Conservation (phyloP, 2,329 filamentous ascomycete genomes). For the Fusarium sp. region DNA sequence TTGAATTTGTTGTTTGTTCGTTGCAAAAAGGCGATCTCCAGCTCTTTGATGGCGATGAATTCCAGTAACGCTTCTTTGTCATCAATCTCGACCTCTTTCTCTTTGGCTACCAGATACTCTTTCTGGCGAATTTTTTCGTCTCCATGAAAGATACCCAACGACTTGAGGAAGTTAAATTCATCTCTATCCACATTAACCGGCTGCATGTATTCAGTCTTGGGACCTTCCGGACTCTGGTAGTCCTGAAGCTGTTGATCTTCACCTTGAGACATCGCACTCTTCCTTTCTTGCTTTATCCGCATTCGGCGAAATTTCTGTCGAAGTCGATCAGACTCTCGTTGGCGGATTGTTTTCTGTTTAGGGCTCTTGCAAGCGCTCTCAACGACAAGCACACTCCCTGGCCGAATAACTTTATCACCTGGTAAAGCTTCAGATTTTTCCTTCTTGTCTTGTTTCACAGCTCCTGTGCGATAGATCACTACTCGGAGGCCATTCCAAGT, state of each 20-base stretch:
- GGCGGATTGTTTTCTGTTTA: neutral
- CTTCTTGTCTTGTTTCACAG: fast-evolving
- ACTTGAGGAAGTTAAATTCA: neutral
- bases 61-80: neutral
- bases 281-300: neutral
- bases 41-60: neutral
- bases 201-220: neutral
- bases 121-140: neutral
- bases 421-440: fast-evolving
- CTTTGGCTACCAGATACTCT: neutral
- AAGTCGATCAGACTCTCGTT: neutral
- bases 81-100: neutral
- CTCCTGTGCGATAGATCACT: neutral
- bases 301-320: neutral
- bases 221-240: neutral
- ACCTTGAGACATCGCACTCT: neutral
- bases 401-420: no score
- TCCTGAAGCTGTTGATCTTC: neutral
- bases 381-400: fast-evolving
- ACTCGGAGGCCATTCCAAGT: neutral
- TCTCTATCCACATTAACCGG: neutral
- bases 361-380: neutral
- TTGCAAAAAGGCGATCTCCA: neutral
- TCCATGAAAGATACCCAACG: no score
- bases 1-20: neutral